Evolutionary conservation across 768 basidiomycete genomes (phyloP).

Genomic region (Mrakia blollopis): DNA sequence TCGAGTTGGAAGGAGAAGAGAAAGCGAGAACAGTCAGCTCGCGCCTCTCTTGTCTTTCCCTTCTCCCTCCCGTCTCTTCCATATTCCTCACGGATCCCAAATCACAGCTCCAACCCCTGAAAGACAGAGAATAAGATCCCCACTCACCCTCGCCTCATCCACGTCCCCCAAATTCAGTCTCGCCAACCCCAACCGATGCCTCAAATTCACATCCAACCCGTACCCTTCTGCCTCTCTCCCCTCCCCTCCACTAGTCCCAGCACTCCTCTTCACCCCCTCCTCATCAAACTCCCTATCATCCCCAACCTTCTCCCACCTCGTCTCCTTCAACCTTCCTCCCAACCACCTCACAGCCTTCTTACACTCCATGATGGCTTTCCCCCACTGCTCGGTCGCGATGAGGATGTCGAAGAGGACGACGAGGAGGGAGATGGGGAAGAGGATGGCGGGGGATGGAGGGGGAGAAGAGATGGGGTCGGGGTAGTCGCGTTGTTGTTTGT

Average conservation of each 20-base stretch:
- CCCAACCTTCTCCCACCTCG: slow-evolving; percentile 73
- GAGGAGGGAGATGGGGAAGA: slow-evolving; percentile 64
- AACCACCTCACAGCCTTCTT: slow-evolving; percentile 80
- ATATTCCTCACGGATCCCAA: too few relatives aligned
- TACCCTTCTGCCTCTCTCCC: slow-evolving; percentile 50
- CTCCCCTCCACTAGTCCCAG: slow-evolving; percentile 31
- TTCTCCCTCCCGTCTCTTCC: too few relatives aligned
- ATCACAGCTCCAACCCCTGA: too few relatives aligned
- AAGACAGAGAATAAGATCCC: too few relatives aligned
- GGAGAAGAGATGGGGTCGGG: slow-evolving; percentile 43
- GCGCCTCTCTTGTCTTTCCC: neutral
- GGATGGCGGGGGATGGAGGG: slow-evolving; percentile 34
- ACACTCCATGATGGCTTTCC: slow-evolving; percentile 63
- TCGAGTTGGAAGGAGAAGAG: neutral
- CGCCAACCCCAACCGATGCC: slow-evolving; percentile 77
- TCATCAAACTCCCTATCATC: slow-evolving; percentile 89
- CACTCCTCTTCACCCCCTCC: slow-evolving; percentile 36
- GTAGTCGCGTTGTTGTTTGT: slow-evolving; percentile 56
- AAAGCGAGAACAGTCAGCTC: neutral
- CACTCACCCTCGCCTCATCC: slow-evolving; percentile 71
- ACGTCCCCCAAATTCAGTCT: slow-evolving; percentile 72
- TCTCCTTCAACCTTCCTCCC: slow-evolving; percentile 66
- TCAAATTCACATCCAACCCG: slow-evolving; percentile 65
- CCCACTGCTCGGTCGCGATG: slow-evolving; percentile 63
- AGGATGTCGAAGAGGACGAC: slow-evolving; percentile 79